Evolutionary conservation across 176 grass and related monocot species (phyloP), one percentile per base, ranked within the genome.

Genomic region (Triticum urartu): DNA sequence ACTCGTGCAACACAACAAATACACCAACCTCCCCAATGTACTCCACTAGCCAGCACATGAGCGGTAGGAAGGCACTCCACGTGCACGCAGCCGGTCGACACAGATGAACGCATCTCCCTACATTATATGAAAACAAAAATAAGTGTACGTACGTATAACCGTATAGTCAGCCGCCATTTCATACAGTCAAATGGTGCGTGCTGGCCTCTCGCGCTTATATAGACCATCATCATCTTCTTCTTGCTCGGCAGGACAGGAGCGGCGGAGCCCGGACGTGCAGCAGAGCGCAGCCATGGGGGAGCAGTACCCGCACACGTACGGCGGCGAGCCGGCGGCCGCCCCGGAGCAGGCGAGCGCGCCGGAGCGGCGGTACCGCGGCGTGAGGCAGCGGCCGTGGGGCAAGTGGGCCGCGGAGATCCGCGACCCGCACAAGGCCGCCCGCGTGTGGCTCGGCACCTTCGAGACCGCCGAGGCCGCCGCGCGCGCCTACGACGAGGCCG

Each of bases 361-460:
- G 8, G 79, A 45, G 4, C 79, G 88, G 64, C 85, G 92, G 15
- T 98, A 91, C 86, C 94, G 94, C 34, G 97, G 97, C 72, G 97
- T 98, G 78, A 92, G 97, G 68, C 97, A 94, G 90, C 47, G 97
- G 78, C 97, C 97, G 59, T 98, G 97, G 97, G 97, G 97, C 30
- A 99, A 99, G 87, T 99, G 92, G 94, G 97, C 97, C 60, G 97
- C 97, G 77, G 97, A 99, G 91, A 99, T 99, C 89, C 88, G 97
- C 2, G 94, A 99, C 71, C 97, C 97, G 67, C 92, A 94, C 82
- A 94, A 94, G 92, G 97, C 97, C 9, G 85, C 85, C 11, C 94
- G 97, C 63, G 94, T 98, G 0, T 98, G 97, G 94, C 94, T 98
- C 32, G 97, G 97, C 83, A 98, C 97, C 7, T 98, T 98, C 82